phyloP scores from a whole-genome alignment of 139 green algal species.

The Klebsormidium nitens region DNA sequence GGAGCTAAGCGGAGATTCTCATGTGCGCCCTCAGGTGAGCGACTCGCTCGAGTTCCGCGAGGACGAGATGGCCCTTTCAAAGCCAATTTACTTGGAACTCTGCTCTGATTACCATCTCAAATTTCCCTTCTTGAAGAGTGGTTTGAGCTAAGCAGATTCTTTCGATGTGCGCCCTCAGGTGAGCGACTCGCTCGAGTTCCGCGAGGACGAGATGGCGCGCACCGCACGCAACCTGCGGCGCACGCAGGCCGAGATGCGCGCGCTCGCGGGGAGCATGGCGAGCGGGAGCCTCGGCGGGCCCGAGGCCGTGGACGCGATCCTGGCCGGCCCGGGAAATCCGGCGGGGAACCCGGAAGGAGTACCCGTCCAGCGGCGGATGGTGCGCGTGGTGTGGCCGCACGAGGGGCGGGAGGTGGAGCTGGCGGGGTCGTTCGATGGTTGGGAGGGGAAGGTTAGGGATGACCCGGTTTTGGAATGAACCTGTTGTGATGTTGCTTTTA shows the following conservation, averaged over 20 bases:
- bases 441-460: neutral
- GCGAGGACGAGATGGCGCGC: constrained; percentile 23
- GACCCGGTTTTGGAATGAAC: neutral
- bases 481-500: no score
- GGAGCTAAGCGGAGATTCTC: no score
- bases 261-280: constrained; percentile 14
- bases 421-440: constrained; percentile 20
- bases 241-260: constrained; percentile 13
- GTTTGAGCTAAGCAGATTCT: no score
- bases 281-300: neutral
- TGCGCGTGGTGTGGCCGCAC: constrained; percentile 27
- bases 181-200: constrained; percentile 26
- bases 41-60: constrained; percentile 33
- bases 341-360: neutral
- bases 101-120: no score
- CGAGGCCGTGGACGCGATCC: no score
- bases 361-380: neutral
- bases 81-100: no score
- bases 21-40: no score
- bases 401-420: neutral
- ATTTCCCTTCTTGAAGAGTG: no score
- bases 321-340: neutral
- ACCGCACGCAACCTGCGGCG: constrained; percentile 12
- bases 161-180: no score
- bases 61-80: constrained; percentile 19